Evolutionary conservation across 805 yeast species (phyloP).

Genomic region (Candida chauliodis): DNA sequence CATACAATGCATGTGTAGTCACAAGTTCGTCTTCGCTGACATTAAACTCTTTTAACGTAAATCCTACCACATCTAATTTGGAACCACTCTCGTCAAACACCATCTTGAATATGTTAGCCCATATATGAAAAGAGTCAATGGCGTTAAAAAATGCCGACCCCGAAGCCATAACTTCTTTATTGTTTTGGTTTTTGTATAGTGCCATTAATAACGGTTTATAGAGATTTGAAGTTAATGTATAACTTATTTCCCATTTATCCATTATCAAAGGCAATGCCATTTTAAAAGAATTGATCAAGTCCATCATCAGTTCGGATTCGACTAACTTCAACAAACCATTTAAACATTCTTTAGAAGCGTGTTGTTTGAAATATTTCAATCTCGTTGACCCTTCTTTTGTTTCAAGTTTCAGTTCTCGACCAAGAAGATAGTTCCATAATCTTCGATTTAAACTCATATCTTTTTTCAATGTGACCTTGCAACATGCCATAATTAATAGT

Average conservation of each 20-base stretch:
- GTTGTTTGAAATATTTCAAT: constrained; percentile 54
- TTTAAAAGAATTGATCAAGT: constrained; percentile 50
- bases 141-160: constrained; percentile 79
- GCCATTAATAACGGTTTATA: constrained; percentile 62
- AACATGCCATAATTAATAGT: constrained; percentile 57
- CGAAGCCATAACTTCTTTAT: constrained; percentile 49
- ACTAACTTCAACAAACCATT: constrained; percentile 53
- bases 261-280: constrained; percentile 65
- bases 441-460: constrained; percentile 96
- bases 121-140: constrained; percentile 75
- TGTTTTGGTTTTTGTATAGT: constrained; percentile 27
- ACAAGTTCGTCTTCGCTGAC: constrained; percentile 87
- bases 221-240: constrained; percentile 62
- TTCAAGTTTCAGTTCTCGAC: constrained; percentile 45
- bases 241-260: constrained; percentile 95
- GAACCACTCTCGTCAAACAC: constrained; percentile 25
- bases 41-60: constrained; percentile 61
- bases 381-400: constrained; percentile 22
- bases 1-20: constrained; percentile 68
- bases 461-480: constrained; percentile 66
- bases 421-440: constrained; percentile 89
- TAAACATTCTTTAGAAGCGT: constrained; percentile 50
- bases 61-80: constrained; percentile 40
- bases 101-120: constrained; percentile 57
- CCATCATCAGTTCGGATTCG: constrained; percentile 23